A percentile compares a stretch with the other conserved stretches of the same genome.
Conservation (phyloP, 1,284 basidiomycete genomes). For the Acaromyces ingoldii region DNA sequence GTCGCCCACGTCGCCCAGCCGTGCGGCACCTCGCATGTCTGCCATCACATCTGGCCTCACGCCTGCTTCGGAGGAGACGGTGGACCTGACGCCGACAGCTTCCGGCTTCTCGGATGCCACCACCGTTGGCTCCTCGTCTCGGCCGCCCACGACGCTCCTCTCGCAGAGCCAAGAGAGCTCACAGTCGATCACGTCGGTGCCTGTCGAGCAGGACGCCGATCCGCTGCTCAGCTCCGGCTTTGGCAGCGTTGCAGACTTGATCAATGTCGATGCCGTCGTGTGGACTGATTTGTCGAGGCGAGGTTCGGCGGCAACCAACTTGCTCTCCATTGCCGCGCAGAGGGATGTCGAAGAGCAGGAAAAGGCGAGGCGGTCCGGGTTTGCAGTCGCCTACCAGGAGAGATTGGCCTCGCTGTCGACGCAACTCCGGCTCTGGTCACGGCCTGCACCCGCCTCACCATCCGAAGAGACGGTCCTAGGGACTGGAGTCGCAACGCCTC, state of each 20-base stretch:
- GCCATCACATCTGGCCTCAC: slow-evolving; percentile 1
- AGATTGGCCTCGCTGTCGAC: slow-evolving; percentile 1
- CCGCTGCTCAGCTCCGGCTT: neutral
- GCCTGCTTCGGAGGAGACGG: no score
- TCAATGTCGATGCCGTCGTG: slow-evolving; percentile 7
- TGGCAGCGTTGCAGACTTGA: slow-evolving; percentile 4
- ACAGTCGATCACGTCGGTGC: neutral
- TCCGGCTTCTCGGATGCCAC: neutral
- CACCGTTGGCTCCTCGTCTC: neutral
- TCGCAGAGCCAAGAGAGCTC: neutral
- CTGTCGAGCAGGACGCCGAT: slow-evolving; percentile 3
- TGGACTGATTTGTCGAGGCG: neutral
- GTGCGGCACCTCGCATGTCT: neutral
- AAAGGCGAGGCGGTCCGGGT: slow-evolving; percentile 2
- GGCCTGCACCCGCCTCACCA: no score
- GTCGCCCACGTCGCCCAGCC: neutral
- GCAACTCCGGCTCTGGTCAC: slow-evolving; percentile 3
- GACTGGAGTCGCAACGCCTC: neutral
- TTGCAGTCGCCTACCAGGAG: slow-evolving; percentile 12
- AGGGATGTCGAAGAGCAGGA: slow-evolving; percentile 3
- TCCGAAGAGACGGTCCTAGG: neutral
- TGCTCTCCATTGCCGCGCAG: neutral
- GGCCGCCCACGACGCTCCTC: neutral
- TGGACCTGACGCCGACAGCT: no score
- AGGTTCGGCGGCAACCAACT: neutral